Evolutionary conservation across 768 basidiomycete species (phyloP), one percentile per base, ranked within the genome.

Genomic region (Cubamyces sp.): DNA sequence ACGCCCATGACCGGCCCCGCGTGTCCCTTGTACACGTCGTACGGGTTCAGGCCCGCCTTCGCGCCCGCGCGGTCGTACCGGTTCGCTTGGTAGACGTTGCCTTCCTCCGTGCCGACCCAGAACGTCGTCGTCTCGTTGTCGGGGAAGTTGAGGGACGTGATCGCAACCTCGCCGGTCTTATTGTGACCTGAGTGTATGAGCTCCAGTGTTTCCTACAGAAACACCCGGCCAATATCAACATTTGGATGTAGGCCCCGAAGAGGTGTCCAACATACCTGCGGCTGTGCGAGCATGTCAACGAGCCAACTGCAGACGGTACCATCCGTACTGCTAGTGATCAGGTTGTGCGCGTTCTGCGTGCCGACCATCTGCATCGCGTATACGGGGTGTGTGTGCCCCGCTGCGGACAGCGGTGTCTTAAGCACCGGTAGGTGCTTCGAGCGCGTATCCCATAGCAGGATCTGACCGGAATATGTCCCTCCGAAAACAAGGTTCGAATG

Each of bases 291-390:
- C 96, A 98, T 98, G 76, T 99, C 97, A 8, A 97, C 92, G 11
- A 96, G 78, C 97, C 97, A 99, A 73, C 92, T 93, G 75, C 97
- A 98, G 5, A 99, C 93, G 26, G 90, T 90, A 3, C 97, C 97
- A 74, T 99, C 97, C 12, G 97, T 98, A 69, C 95, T 97, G 69
- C 91, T 93, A 12, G 95, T 94, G 66, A 99, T 94, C 61, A 99
- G 77, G 71, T 97, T 98, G 74, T 98, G 96, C 0, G 97, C 97
- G 73, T 98, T 98, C 76, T 98, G 97, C 2, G 97, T 97, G 9
- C 97, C 97, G 18, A 98, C 92, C 88, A 98, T 94, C 67, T 92
- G 88, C 89, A 99, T 97, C 0, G 94, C 92, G 77, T 99, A 99
- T 41, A 99, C 93, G 0, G 97, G 97, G 75, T 99, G 96, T 3